phyloP scores from a whole-genome alignment of 768 basidiomycete genomes.

The Russula compacta region DNA sequence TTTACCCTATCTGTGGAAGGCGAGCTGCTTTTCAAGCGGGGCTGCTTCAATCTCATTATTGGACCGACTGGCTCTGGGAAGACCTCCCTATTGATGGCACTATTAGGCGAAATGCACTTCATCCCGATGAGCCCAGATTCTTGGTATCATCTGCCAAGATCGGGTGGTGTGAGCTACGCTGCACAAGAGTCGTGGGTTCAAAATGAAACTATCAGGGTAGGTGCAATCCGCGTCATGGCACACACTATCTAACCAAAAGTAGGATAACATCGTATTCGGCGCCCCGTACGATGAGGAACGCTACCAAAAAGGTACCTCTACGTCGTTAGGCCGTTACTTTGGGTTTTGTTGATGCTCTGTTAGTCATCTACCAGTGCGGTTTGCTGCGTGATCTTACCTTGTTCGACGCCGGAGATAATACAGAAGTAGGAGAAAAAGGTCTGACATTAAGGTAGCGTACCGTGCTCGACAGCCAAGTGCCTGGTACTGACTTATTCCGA shows the following conservation, averaged over 20 bases:
- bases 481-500: background rate
- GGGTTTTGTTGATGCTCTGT: background rate
- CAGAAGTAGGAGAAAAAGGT: constrained; percentile 55
- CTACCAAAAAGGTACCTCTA: constrained; percentile 31
- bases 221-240: background rate
- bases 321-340: background rate
- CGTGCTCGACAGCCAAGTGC: background rate
- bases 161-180: constrained; percentile 64
- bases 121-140: constrained; percentile 41
- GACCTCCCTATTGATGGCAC: constrained; percentile 56
- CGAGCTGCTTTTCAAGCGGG: constrained; percentile 46
- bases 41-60: constrained; percentile 47
- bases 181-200: constrained; percentile 83
- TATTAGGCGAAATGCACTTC: constrained; percentile 64
- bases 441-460: constrained; percentile 30
- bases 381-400: constrained; percentile 35
- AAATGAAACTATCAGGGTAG: constrained; percentile 64
- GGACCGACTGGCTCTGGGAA: constrained; percentile 54
- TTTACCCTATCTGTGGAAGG: constrained; percentile 44
- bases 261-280: constrained; percentile 47
- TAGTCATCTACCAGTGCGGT: constrained; percentile 20
- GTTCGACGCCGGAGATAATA: constrained; percentile 41
- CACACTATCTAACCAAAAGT: background rate
- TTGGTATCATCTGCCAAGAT: constrained; percentile 62
- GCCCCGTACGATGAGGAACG: constrained; percentile 35